A percentile compares a stretch with the other conserved stretches of the same genome.
These are phyloP conservation scores for Coemansia sp. DNA, from an alignment of 192 early-diverging fungal species.

Conservation along the genomic window DNA sequence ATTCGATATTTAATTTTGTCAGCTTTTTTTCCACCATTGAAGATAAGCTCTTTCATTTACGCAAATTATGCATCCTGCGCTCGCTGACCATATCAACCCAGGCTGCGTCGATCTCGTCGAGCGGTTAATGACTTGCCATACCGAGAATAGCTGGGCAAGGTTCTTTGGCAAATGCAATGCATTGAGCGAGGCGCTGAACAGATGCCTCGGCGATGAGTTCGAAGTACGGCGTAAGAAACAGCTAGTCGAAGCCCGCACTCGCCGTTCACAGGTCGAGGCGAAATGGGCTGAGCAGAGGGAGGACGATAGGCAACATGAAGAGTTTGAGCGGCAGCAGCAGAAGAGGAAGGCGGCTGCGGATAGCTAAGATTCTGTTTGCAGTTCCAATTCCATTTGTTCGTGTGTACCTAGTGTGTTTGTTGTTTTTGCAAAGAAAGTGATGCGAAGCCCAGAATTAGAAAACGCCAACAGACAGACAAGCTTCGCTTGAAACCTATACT, in stretches of 20 bases:
- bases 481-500: background rate
- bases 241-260: slow-evolving; percentile 43
- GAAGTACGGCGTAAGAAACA: slow-evolving; percentile 47
- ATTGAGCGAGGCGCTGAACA: slow-evolving; percentile 53
- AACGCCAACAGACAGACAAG: too few species aligned
- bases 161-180: slow-evolving; percentile 55
- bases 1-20: background rate
- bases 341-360: background rate
- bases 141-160: slow-evolving; percentile 46
- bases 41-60: background rate
- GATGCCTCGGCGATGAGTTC: slow-evolving; percentile 43
- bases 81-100: slow-evolving; percentile 52
- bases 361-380: too few species aligned
- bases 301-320: slow-evolving; percentile 34
- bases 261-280: slow-evolving; percentile 27
- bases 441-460: too few species aligned
- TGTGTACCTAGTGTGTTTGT: too few species aligned
- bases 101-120: slow-evolving; percentile 48
- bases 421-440: too few species aligned
- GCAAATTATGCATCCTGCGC: slow-evolving; percentile 39
- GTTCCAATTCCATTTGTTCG: too few species aligned
- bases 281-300: slow-evolving; percentile 25
- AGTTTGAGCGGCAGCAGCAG: slow-evolving; percentile 25
- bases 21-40: background rate
- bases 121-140: slow-evolving; percentile 44